Conservation (phyloP, 2,329 filamentous ascomycete genomes). For the Fusarium falciforme region DNA sequence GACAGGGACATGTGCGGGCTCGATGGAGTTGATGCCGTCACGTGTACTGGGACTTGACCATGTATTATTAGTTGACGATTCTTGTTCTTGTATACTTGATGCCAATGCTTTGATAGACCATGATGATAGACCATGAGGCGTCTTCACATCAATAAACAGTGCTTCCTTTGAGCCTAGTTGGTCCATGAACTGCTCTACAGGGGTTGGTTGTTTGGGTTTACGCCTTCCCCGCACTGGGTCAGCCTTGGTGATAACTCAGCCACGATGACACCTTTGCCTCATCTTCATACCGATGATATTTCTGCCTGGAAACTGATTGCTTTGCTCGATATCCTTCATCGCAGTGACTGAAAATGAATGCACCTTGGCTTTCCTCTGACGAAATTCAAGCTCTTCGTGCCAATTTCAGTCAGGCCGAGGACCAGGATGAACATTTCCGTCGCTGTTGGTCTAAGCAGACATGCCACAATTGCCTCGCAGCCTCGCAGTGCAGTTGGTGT, state of each 20-base stretch:
- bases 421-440: conserved; percentile 54
- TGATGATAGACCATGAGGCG: neutral
- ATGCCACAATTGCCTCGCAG: conserved; percentile 59
- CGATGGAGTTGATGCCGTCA: conserved; percentile 3
- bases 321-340: neutral
- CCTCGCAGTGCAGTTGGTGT: conserved; percentile 63
- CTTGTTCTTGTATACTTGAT: conserved; percentile 3
- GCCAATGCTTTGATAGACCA: conserved; percentile 2
- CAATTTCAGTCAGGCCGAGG: conserved; percentile 48
- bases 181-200: conserved; percentile 1
- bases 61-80: conserved; percentile 16
- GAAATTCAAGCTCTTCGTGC: conserved; percentile 30
- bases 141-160: neutral
- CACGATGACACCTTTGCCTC: conserved; percentile 2
- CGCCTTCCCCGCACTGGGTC: conserved; percentile 24
- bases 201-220: conserved; percentile 15
- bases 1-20: conserved; percentile 9
- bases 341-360: conserved; percentile 20
- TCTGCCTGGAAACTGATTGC: neutral
- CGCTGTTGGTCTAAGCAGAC: conserved; percentile 64
- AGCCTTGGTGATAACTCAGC: neutral
- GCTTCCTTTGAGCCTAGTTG: neutral
- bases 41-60: neutral
- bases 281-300: neutral
- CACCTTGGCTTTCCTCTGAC: neutral